Conservation (phyloP, 805 yeast genomes). For the Pichia californica region DNA sequence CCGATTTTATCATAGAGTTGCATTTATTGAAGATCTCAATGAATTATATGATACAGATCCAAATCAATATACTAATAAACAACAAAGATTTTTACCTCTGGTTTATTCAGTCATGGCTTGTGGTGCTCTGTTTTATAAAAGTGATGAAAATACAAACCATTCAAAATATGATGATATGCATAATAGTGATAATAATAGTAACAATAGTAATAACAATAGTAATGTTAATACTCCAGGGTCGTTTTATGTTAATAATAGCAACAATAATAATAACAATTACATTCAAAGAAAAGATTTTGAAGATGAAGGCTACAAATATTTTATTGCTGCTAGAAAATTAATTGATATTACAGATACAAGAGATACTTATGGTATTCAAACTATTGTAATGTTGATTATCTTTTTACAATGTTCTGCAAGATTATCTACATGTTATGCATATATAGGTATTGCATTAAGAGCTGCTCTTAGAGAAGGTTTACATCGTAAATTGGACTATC, state of each 20-base stretch:
- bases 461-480: conserved; percentile 78
- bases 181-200: conserved; percentile 9
- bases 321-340: conserved; percentile 70
- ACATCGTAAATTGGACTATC: conserved; percentile 63
- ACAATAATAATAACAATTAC: conserved; percentile 14
- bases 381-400: conserved; percentile 78
- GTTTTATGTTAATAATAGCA: too few species aligned
- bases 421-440: conserved; percentile 79
- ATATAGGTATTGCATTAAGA: conserved; percentile 81
- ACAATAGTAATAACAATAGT: conserved; percentile 16
- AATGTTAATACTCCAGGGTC: background rate
- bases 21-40: conserved; percentile 67
- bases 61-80: conserved; percentile 60
- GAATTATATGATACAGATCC: conserved; percentile 74
- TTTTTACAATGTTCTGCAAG: conserved; percentile 86
- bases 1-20: conserved; percentile 81
- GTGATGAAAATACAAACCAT: conserved; percentile 31
- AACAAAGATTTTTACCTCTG: conserved; percentile 68
- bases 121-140: conserved; percentile 70
- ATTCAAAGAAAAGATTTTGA: conserved; percentile 37
- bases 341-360: conserved; percentile 81
- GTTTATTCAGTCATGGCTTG: conserved; percentile 85
- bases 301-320: conserved; percentile 76
- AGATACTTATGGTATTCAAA: conserved; percentile 76
- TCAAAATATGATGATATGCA: conserved; percentile 1